Base-by-base conservation (phyloP, 2,329 filamentous ascomycete species). In the Zelopaecilomyces penicillatus region DNA sequence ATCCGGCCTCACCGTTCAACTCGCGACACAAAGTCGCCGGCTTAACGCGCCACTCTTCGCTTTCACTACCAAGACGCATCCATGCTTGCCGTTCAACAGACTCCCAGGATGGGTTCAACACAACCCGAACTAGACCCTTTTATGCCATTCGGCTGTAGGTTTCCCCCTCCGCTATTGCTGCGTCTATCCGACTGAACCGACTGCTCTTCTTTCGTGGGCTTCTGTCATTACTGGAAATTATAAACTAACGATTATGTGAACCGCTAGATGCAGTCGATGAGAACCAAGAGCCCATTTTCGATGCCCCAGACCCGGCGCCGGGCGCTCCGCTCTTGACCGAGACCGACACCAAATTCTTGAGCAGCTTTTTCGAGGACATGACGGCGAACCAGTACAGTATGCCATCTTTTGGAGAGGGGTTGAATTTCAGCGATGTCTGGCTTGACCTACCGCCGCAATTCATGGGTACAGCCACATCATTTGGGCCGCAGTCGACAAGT, bases 111-210 rank as follows among this genome's bases (percentile, higher is more conserved):
- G 77, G 74, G 68, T 73, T 75, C 75, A 65, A 71, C 68, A 65
- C 74, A 73, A 65, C 70, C 72, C 61, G 59, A 62, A 47, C 58
- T 73, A 56, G 70, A 78, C 55, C 65, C 71, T 45, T 70, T 75
- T 52, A 66, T 76, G 58, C 76, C 78, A 33, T 85, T 85, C 72
- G 82, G 82, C 57, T 85, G 82, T 85, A 73, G 55, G 81, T 75
- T 42, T 12, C 40, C 31, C 37, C 45, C 51, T 30, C 46, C 54
- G 35, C 46, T 11, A 9, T 12, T 41, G 4, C 28, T 33, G 29
- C 28, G 6, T 4, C n/a, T 33, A 9, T 10, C 29, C 38, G 28
- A 30, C 5, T 6, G 5, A 35, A 12, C 19, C 19, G 19, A 19
- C 19, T 19, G 19, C 19, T 19, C 19, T 19, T 19, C 19, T 19